phyloP scores from a whole-genome alignment of 176 grass and related monocot genomes.

The Microstegium vimineum region DNA sequence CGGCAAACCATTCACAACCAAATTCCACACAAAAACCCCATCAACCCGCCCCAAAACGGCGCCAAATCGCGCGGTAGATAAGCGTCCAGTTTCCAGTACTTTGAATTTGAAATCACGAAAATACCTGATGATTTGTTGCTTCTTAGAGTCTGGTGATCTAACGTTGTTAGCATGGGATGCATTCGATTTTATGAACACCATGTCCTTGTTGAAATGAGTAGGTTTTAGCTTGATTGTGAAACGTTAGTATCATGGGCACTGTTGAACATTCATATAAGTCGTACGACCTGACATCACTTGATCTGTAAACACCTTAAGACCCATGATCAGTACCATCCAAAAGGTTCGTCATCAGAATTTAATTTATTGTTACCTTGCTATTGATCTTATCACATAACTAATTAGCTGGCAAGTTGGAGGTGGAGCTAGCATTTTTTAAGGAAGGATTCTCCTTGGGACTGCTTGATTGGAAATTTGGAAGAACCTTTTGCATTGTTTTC shows the following conservation, averaged over 20 bases:
- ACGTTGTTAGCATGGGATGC: neutral
- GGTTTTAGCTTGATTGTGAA: neutral
- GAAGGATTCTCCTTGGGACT: neutral
- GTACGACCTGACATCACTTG: neutral
- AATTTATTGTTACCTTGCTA: neutral
- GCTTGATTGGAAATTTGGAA: neutral
- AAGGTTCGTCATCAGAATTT: neutral
- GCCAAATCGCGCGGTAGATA: constrained; percentile 11
- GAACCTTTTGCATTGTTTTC: neutral
- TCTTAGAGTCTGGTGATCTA: neutral
- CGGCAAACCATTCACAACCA: neutral
- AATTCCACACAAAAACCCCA: constrained; percentile 24
- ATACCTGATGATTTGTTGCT: neutral
- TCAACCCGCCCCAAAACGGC: constrained; percentile 19
- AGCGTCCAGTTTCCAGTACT: neutral
- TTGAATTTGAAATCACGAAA: neutral
- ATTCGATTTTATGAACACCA: neutral
- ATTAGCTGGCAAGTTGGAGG: constrained; percentile 1
- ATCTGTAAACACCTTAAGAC: neutral
- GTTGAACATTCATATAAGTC: neutral
- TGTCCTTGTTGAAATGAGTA: neutral
- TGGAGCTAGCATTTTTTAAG: neutral
- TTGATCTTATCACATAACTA: neutral
- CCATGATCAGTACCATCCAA: neutral
- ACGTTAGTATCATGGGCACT: neutral